Evolutionary conservation across 805 yeast genomes (phyloP).

Genomic region (Saccharomycopsis microspora): DNA sequence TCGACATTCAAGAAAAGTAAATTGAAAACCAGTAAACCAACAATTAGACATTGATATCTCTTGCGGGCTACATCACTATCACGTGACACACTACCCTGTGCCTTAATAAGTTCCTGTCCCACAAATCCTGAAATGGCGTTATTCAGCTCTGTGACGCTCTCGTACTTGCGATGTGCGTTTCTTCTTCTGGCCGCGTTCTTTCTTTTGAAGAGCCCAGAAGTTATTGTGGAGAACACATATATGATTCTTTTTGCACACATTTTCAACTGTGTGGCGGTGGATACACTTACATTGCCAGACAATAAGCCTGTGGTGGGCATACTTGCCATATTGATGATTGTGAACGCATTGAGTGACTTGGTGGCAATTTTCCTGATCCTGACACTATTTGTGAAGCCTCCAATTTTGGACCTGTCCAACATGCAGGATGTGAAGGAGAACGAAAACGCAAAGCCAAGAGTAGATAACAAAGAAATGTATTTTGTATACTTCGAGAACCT

Average conservation of each 20-base stretch:
- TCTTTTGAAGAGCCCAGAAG: conserved; percentile 14
- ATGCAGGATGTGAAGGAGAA: conserved; percentile 12
- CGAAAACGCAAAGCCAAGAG: conserved; percentile 11
- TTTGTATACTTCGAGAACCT: conserved; percentile 36
- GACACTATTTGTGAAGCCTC: conserved; percentile 11
- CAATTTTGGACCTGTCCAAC: conserved; percentile 14
- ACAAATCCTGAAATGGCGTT: conserved; percentile 4
- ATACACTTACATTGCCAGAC: conserved; percentile 7
- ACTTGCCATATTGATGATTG: conserved; percentile 6
- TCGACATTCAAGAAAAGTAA: background rate
- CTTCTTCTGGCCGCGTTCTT: conserved; percentile 14
- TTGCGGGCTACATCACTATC: no score
- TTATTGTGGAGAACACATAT: conserved; percentile 11
- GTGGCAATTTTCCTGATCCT: conserved; percentile 14
- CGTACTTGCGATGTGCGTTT: conserved; percentile 13
- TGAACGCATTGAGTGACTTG: conserved; percentile 13
- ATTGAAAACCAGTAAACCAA: background rate
- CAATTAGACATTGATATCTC: no score
- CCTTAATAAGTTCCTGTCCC: no score
- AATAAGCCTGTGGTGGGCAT: conserved; percentile 14
- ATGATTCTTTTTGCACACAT: conserved; percentile 12
- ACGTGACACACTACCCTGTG: no score
- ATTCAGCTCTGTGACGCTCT: conserved; percentile 10
- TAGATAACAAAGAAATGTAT: conserved; percentile 16
- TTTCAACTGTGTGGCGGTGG: conserved; percentile 13